These are phyloP conservation scores for Colletotrichum abscissum DNA, from an alignment of 2,329 filamentous ascomycete genomes.

Conservation along the genomic window DNA sequence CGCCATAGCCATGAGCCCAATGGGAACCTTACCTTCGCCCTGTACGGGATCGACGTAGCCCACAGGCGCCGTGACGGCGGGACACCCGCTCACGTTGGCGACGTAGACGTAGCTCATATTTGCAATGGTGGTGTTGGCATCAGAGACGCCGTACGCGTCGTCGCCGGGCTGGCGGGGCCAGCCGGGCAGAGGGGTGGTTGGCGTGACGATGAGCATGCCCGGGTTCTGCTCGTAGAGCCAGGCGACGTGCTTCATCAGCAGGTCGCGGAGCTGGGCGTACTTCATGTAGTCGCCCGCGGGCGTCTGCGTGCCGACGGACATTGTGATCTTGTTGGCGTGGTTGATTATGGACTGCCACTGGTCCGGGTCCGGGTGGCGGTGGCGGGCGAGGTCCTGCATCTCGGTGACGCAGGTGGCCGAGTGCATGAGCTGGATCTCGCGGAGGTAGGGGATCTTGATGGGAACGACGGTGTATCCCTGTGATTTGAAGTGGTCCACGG, in stretches of 20 bases:
- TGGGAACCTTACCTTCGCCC: slow-evolving; percentile 68
- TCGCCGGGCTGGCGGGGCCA: slow-evolving; percentile 74
- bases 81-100: slow-evolving; percentile 84
- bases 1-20: slow-evolving; percentile 72
- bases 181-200: slow-evolving; percentile 80
- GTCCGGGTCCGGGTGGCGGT: slow-evolving; percentile 54
- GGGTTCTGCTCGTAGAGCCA: slow-evolving; percentile 77
- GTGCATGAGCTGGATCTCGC: slow-evolving; percentile 81
- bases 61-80: slow-evolving; percentile 79
- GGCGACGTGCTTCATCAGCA: slow-evolving; percentile 84
- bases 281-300: slow-evolving; percentile 77
- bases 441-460: slow-evolving; percentile 73
- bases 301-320: slow-evolving; percentile 73
- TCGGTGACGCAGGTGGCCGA: slow-evolving; percentile 82
- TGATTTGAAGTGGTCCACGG: slow-evolving; percentile 68
- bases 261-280: slow-evolving; percentile 77
- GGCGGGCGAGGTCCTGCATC: slow-evolving; percentile 58
- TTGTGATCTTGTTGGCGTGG: slow-evolving; percentile 75
- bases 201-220: slow-evolving; percentile 81
- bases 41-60: slow-evolving; percentile 73
- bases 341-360: slow-evolving; percentile 68
- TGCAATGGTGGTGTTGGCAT: slow-evolving; percentile 78
- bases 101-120: slow-evolving; percentile 90
- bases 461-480: slow-evolving; percentile 64
- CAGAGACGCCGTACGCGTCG: slow-evolving; percentile 76